Conservation (phyloP, 108 stramenopile species). For the Nitzschia sp. region DNA sequence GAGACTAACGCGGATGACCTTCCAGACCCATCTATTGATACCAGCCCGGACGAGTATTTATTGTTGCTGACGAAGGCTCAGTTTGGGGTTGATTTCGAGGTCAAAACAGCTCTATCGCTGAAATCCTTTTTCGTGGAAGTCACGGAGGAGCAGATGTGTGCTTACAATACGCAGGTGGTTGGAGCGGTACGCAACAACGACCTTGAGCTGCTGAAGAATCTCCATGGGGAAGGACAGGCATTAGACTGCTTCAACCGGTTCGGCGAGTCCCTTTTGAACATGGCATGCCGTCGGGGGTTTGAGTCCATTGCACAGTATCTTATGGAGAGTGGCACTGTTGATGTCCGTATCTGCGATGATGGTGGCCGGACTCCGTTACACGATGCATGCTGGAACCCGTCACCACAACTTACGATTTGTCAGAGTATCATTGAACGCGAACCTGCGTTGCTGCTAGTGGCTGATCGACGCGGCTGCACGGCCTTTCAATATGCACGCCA, state of each 20-base stretch:
- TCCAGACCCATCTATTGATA: slow-evolving; percentile 12
- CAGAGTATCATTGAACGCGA: slow-evolving; percentile 52
- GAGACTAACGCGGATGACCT: slow-evolving; percentile 4
- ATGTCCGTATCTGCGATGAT: slow-evolving; percentile 72
- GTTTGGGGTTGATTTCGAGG: slow-evolving; percentile 31
- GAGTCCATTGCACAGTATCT: slow-evolving; percentile 60
- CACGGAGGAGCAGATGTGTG: slow-evolving; percentile 61
- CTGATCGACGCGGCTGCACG: slow-evolving; percentile 63
- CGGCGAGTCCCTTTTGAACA: slow-evolving; percentile 82
- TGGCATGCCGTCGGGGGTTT: slow-evolving; percentile 82
- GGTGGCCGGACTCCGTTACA: slow-evolving; percentile 87
- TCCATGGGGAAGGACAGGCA: slow-evolving; percentile 26
- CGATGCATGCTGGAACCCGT: slow-evolving; percentile 86
- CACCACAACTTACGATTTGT: slow-evolving; percentile 57
- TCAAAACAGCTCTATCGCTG: slow-evolving; percentile 36
- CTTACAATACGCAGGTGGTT: slow-evolving; percentile 58
- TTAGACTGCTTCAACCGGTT: slow-evolving; percentile 80
- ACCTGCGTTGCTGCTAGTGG: slow-evolving; percentile 55
- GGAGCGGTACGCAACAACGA: slow-evolving; percentile 55
- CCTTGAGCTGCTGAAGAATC: slow-evolving; percentile 39
- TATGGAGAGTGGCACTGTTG: slow-evolving; percentile 46
- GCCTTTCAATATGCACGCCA: slow-evolving; percentile 76
- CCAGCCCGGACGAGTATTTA: slow-evolving; percentile 48
- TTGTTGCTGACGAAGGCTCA: slow-evolving; percentile 33
- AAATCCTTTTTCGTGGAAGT: slow-evolving; percentile 42